A percentile compares a stretch with the other conserved stretches of the same genome.
Conservation (phyloP, 2,329 filamentous ascomycete species). For the Hypocreales sp. region DNA sequence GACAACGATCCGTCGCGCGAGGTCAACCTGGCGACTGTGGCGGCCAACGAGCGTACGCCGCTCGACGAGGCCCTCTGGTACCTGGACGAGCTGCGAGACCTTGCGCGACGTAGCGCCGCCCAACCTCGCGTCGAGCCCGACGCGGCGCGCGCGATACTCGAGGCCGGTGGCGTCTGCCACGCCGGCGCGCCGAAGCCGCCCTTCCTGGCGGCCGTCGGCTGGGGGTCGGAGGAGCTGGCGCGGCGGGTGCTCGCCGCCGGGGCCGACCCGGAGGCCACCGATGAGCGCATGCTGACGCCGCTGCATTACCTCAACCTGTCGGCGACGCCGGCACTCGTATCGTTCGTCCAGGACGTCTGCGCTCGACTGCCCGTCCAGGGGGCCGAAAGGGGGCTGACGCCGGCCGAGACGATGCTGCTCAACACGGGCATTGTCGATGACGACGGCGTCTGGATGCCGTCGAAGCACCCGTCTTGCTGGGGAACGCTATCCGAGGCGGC, state of each 20-base stretch:
- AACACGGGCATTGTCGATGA: conserved; percentile 6
- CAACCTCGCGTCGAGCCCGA: background rate
- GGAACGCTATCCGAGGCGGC: conserved; percentile 4
- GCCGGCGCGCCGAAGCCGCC: background rate
- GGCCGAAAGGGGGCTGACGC: conserved; percentile 6
- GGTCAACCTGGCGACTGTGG: conserved; percentile 11
- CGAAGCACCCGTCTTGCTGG: conserved; percentile 10
- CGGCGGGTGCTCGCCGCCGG: conserved; percentile 7
- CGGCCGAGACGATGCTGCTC: conserved; percentile 14
- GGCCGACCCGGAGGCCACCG: conserved; percentile 5
- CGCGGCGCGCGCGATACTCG: conserved; percentile 2
- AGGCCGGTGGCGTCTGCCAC: background rate
- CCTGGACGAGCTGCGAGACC: conserved; percentile 2
- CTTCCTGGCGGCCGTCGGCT: conserved; percentile 7
- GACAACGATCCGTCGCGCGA: conserved; percentile 12
- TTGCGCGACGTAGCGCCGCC: rapidly evolving
- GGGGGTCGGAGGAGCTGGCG: conserved; percentile 11
- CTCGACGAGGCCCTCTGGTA: conserved; percentile 14
- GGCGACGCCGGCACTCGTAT: conserved; percentile 8
- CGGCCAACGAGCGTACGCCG: conserved; percentile 12
- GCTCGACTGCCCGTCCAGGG: conserved; percentile 3
- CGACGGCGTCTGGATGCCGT: conserved; percentile 1
- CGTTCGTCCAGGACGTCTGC: conserved; percentile 9
- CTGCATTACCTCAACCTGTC: conserved; percentile 12
- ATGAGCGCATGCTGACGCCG: conserved; percentile 5